Base-by-base conservation (phyloP, 2,329 filamentous ascomycete genomes). In the Monosporascus sp. region DNA sequence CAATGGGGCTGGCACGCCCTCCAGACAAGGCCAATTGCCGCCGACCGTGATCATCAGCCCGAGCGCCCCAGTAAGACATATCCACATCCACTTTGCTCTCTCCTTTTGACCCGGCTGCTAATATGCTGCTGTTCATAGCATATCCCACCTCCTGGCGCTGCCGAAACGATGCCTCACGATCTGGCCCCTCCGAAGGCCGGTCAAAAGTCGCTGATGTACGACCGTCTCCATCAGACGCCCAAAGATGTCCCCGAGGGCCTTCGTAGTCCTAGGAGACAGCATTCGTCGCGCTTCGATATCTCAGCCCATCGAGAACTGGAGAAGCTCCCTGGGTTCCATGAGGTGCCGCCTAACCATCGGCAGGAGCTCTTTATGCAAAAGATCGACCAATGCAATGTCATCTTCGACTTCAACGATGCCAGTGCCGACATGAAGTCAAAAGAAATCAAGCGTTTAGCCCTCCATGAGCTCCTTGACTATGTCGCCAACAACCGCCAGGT, bases 391-490 rank as follows among this genome's bases (percentile, higher is more conserved):
- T 99, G 94, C 78, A 99, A 99, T 70, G 95, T 99, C 77, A 99
- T 99, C 66, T 99, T 99, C 69, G 94, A 99, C 75, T 99, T 99
- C 77, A 99, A 97, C 70, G 94, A 99, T 72, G 90, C 93, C 48
- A 96, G 90, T 60, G 92, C 88, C 62, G 94, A 99, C 70, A 97
- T 99, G 92, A 99, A 99, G 73, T 96, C 93, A 48, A 99, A 99
- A 77, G 94, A 99, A 74, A 97, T 99, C 80, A 99, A 99, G 79
- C 85, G 94, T 66, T 77, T 99, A 62, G 94, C 94, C 43, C 80
- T 99, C 45, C 94, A 99, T 70, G 94, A 99, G 71, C 79, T 99
- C 57, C 82, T 99, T 59, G 94, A 99, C 72, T 99, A 99, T 69
- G 94, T 99, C 54, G 93, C 94, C 65, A 97, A 97, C 74, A 99